phyloP scores from a whole-genome alignment of 1,139 yeast genomes.

The Suhomyces choctaworum region DNA sequence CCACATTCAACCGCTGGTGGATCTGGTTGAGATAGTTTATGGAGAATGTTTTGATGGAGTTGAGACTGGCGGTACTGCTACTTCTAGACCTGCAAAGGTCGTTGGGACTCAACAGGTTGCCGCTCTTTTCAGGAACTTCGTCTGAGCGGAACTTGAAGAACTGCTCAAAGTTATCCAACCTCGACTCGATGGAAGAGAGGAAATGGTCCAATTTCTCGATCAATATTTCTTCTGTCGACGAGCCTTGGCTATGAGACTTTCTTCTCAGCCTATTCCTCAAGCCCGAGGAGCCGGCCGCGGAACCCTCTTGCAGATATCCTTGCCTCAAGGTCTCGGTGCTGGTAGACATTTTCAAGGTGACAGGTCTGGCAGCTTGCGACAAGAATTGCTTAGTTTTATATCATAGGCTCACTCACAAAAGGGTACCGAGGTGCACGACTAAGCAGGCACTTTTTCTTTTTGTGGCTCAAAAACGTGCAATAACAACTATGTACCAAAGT shows the following conservation, averaged over 20 bases:
- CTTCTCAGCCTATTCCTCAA: slow-evolving; percentile 12
- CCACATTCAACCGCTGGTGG: slow-evolving; percentile 44
- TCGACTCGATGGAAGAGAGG: slow-evolving; percentile 53
- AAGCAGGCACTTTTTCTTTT: no score
- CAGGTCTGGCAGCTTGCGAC: no score
- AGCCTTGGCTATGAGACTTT: slow-evolving; percentile 1
- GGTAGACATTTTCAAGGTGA: slow-evolving; percentile 4
- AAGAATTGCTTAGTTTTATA: background rate
- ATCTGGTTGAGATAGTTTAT: slow-evolving; percentile 38
- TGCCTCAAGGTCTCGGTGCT: slow-evolving; percentile 1
- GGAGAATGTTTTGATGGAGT: slow-evolving; percentile 35
- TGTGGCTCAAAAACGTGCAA: no score
- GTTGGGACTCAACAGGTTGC: slow-evolving; percentile 11
- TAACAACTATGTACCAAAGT: no score
- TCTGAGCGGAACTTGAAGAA: slow-evolving; percentile 42
- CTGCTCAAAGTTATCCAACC: slow-evolving; percentile 52
- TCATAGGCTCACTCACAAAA: background rate
- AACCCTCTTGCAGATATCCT: no score
- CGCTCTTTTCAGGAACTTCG: slow-evolving; percentile 10
- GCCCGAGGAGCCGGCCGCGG: no score
- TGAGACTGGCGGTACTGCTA: slow-evolving; percentile 30
- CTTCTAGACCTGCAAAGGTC: slow-evolving; percentile 24
- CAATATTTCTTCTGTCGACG: slow-evolving; percentile 45
- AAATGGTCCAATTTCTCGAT: slow-evolving; percentile 54
- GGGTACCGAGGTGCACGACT: background rate